Base-by-base conservation (phyloP, 345 rosid genomes). In the Cardamine chenopodiifolia region DNA sequence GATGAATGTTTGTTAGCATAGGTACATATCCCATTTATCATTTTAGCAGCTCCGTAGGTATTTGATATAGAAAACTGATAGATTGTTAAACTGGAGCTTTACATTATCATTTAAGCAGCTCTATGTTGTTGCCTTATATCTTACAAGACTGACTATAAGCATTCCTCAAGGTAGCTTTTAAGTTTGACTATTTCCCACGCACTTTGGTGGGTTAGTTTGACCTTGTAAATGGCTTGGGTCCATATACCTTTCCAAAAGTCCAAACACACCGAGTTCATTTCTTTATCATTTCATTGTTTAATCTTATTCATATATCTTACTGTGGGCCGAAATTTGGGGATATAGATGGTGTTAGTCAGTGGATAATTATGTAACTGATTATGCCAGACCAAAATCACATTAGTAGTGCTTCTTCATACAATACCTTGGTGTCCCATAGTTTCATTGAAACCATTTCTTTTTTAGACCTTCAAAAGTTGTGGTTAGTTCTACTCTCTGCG, bases 81-180 rank as follows among this genome's bases (percentile, higher is more conserved):
- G 15, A 15, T 42, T 25, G 45, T 62, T 40, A 39, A 19, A 23
- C 28, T 64, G 52, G 28, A 70, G 72, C 37, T 71, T 50, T 39
- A 67, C 68, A 62, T 40, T 60, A 54, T n/a, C n/a, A n/a, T n/a
- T n/a, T n/a, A n/a, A n/a, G n/a, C n/a, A n/a, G n/a, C n/a, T n/a
- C n/a, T n/a, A n/a, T n/a, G 60, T 76, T 76, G 65, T 63, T 76
- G 59, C 80, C n/a, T 68, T 48, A 68, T 49, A 66, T 48, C 42
- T 75, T 22, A 52, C n/a, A 28, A 68, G 39, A 75, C 62, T 50
- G 39, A 75, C 62, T 50, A 50, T 61, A 66, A 19, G 44, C 62
- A 70, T 69, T 62, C 53, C 66, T 76, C 58, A 69, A 44, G 35
- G 62, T 69, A 62, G 70, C 79, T 68, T 75, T 68, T 61, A 69